Evolutionary conservation across 352 stramenopile species (phyloP), one percentile per base, ranked within the genome.

Genomic region (Globisporangium abappressorium): DNA sequence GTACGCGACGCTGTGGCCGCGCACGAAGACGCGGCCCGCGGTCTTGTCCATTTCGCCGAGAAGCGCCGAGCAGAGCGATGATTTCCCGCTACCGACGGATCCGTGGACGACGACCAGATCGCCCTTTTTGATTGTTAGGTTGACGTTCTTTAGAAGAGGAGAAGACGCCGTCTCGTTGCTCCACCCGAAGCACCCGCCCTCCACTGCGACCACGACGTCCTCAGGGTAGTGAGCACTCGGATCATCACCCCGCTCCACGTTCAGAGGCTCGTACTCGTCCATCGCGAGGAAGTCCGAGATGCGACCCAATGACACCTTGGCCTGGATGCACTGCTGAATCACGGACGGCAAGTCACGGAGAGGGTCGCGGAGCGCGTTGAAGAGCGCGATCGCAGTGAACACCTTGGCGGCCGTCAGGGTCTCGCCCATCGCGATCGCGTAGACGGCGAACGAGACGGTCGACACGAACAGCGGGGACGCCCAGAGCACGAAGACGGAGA

Each of bases 401-500:
- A 51, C 43, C 43, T 51, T 51, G 43, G 43, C 43, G 7, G 77
- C 72, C 0, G 73, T 81, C 1, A 87, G 66, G 26, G 64, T 57
- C 11, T 74, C 30, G 11, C 62, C 46, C n/a, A 87, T 36, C n/a
- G 79, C 70, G 6, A 82, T 57, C 5, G 73, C 56, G 57, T 79
- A 87, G 9, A 73, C 70, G 3, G 67, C 73, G 41, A 87, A 87
- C 6, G 80, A 78, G 8, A 66, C 57, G 1, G 66, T 65, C 2
- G 75, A 75, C 9, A 79, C 73, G 49, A 65, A 64, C 15, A 79
- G 22, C 9, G 73, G 73, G 6, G 62, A 54, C 5, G 61, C 53
- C 62, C 66, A 79, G 43, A 75, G 53, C 57, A 60, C 66, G 15
- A 81, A 87, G 70, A 94, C 89, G 18, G 79, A 78, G n/a, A 83